Percentiles rank a stretch among this genome's conserved stretches.
Conservation (phyloP, 2,329 filamentous ascomycete species). For the Arthrinium phaeospermum region DNA sequence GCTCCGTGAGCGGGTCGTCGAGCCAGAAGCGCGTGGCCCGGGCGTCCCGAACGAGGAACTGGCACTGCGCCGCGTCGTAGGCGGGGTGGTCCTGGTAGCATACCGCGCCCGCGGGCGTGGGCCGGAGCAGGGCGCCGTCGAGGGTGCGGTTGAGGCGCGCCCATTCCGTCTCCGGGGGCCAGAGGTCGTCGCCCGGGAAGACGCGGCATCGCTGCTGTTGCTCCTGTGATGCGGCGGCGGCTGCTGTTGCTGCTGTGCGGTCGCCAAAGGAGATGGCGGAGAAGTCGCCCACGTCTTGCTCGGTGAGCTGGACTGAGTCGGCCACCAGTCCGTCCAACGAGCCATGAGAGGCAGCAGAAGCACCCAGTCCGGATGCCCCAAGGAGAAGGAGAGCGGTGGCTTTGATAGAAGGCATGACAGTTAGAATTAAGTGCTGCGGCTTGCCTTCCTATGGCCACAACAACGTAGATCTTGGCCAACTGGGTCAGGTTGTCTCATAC, state of each 20-base stretch:
- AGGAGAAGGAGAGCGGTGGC: neutral
- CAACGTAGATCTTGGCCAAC: neutral
- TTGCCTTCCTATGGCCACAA: neutral
- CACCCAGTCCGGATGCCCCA: neutral
- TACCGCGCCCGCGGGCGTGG: constrained; percentile 37
- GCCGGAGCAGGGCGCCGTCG: constrained; percentile 39
- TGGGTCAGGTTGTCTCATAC: neutral
- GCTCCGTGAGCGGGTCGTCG: constrained; percentile 39
- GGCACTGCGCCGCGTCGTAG: constrained; percentile 36
- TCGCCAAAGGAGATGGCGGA: constrained; percentile 9
- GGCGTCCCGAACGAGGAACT: constrained; percentile 36
- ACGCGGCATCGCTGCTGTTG: neutral
- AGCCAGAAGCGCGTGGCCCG: constrained; percentile 38
- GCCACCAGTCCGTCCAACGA: neutral
- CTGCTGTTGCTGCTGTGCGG: neutral
- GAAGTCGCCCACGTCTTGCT: neutral
- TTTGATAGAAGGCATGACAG: neutral
- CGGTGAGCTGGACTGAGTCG: constrained; percentile 4
- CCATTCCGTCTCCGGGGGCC: neutral
- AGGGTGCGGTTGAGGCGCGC: constrained; percentile 35
- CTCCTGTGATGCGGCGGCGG: too few relatives aligned
- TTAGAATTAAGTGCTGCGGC: too few relatives aligned
- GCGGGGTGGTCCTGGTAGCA: constrained; percentile 38
- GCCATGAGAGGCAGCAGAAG: neutral
- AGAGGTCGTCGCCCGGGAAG: neutral